phyloP scores from a whole-genome alignment of 345 rosid genomes.

The Hypericum androsaemum region DNA sequence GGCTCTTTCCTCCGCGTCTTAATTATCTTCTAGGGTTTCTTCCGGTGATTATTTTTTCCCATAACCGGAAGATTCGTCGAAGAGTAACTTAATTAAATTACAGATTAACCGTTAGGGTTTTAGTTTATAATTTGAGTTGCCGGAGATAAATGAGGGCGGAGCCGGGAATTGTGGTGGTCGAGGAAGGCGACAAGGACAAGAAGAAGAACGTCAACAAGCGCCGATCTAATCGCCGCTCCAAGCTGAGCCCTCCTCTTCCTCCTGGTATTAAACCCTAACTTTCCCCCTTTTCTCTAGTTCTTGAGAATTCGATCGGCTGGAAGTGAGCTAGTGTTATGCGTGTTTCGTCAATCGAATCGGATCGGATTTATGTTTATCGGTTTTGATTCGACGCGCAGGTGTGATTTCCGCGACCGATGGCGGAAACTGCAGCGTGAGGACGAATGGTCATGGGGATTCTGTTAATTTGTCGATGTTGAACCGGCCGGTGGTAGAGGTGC shows the following conservation, averaged over 20 bases:
- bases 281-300: not conserved
- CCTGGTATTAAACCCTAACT: not conserved
- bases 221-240: constrained; percentile 59
- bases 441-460: constrained; percentile 18
- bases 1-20: no score
- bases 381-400: no score
- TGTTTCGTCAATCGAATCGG: no score
- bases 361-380: no score
- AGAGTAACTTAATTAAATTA: no score
- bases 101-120: no score
- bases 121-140: no score
- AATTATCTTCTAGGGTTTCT: no score
- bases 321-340: constrained; percentile 1
- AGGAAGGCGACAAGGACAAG: constrained; percentile 40
- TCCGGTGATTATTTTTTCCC: no score
- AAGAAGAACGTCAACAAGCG: constrained; percentile 61
- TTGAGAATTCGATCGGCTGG: not conserved
- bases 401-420: constrained; percentile 28
- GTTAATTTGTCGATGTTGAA: constrained; percentile 13
- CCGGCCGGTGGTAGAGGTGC: constrained; percentile 23
- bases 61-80: no score
- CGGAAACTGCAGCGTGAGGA: constrained; percentile 22
- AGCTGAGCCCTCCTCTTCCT: constrained; percentile 31
- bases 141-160: not conserved
- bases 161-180: constrained; percentile 32